Evolutionary conservation across 108 stramenopile genomes (phyloP), one percentile per base, ranked within the genome.

Genomic region (Fistulifera pelliculosa): DNA sequence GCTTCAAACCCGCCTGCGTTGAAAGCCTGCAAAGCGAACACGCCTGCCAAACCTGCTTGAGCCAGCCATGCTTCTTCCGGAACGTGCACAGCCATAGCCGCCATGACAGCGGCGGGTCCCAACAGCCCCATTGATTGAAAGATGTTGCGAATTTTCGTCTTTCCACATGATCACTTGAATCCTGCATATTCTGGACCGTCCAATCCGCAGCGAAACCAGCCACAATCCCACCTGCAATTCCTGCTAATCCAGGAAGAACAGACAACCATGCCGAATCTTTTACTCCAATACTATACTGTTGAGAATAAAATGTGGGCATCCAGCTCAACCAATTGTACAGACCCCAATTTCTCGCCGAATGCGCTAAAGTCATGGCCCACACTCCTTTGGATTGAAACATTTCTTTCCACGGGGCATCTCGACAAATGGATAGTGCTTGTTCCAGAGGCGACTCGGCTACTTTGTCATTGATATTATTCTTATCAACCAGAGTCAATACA

Each of bases 291-390:
- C 80, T 78, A 48, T 87, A 94, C 41, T 80, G 82, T 56, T 93
- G 80, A 17, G 60, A 58, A 63, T 81, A 94, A 51, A 88, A 94
- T 26, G 89, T 89, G 12, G 93, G 93, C 41, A 83, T 76, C 93
- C 93, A 94, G 0, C 85, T 73, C 10, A 94, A 58, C 24, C 70
- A 43, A 42, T 84, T 86, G 71, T 94, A 94, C 42, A 94, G 54
- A 17, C 83, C 83, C 80, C 80, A 90, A 59, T 94, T 94, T 49
- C 89, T 88, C 5, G 89, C 81, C 16, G 83, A 84, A 53, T 94
- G 93, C 2, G 89, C 93, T 17, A 79, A 39, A 10, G 75, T 69
- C 74, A 94, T 84, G 4, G 75, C 82, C 81, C 76, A 83, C 1
- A 81, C 77, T 51, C 80, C 83, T 38, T 51, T 54, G 18, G 83